Evolutionary conservation across 495 filamentous ascomycete species (phyloP), one percentile per base, ranked within the genome.

Genomic region (Penicillium chermesinum): DNA sequence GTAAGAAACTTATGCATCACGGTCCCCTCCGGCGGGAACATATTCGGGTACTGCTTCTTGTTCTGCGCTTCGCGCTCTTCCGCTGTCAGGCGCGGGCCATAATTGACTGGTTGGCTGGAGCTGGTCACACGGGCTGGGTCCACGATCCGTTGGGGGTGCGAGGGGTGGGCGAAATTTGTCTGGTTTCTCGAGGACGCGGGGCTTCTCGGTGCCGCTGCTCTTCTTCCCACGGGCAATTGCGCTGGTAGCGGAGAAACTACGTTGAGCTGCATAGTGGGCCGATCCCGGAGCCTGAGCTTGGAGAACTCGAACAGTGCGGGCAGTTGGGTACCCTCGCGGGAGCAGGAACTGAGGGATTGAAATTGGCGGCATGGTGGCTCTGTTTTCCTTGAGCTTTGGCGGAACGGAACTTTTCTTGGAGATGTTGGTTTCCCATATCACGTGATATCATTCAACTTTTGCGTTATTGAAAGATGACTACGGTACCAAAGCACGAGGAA

Each of bases 101-200:
- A 89, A 64, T 65, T 67, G 65, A 70, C 65, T 61, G 64, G 74
- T 64, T 53, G 50, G 49, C 71, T 42, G 4, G 51, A 32, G 15
- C 49, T 64, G 38, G 52, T 57, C 38, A 62, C 63, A 25, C 59
- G 58, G 0, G 61, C 62, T 10, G 59, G 66, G 12, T 64, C 48
- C 13, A 74, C 71, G 10, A 83, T 73, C 1, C 83, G 78, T 19
- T 82, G 65, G 20, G 80, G 80, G 64, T 95, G 90, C 0, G 89
- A 95, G 0, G n/a, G 90, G 90, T 0, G 90, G 90, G 41, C 82
- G 85, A 72, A 93, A 95, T 50, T 82, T 82, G 51, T 84, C 78
- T 2, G 90, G 90, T 63, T 93, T 85, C 44, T 79, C 83, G 49
- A 95, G 84, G 1, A 86, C 74, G 40, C 76, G 70, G 15, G 75